phyloP scores from a whole-genome alignment of 257 asterid species.

The Solanum piurae region DNA sequence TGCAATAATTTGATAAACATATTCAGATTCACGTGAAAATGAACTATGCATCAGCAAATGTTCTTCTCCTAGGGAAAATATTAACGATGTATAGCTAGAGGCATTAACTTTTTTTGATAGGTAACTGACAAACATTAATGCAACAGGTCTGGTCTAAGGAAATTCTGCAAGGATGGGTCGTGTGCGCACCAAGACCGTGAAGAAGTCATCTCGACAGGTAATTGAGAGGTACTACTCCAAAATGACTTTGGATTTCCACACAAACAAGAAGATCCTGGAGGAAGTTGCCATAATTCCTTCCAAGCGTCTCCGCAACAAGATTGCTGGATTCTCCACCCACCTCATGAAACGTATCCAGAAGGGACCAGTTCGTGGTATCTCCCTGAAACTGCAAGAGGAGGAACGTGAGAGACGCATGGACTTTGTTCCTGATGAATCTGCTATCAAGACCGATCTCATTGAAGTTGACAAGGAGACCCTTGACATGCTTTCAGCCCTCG shows the following conservation, averaged over 20 bases:
- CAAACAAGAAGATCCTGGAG: slow-evolving; percentile 31
- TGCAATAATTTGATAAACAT: not conserved
- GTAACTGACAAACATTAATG: not conserved
- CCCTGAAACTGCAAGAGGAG: slow-evolving; percentile 34
- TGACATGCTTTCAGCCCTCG: slow-evolving; percentile 37
- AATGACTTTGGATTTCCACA: slow-evolving; percentile 45
- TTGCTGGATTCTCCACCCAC: slow-evolving; percentile 35
- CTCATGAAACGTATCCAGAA: slow-evolving; percentile 36
- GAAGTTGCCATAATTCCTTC: slow-evolving; percentile 42
- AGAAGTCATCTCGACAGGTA: slow-evolving; percentile 44
- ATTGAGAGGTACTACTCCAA: slow-evolving; percentile 42
- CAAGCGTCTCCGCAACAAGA: slow-evolving; percentile 33
- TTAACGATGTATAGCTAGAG: not conserved
- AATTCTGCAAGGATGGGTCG: slow-evolving; percentile 32
- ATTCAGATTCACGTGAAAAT: not conserved
- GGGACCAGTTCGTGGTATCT: slow-evolving; percentile 31
- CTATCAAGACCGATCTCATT: slow-evolving; percentile 34
- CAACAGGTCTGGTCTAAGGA: not conserved
- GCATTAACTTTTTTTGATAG: not conserved
- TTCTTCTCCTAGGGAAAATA: not conserved
- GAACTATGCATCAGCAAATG: not conserved
- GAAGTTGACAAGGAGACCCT: slow-evolving; percentile 46
- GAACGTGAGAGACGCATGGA: slow-evolving; percentile 45
- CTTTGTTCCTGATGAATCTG: slow-evolving; percentile 43
- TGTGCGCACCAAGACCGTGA: slow-evolving; percentile 40